These are phyloP conservation scores for Coniochaeta sp. DNA, from an alignment of 2,329 filamentous ascomycete species.

Conservation along the genomic window DNA sequence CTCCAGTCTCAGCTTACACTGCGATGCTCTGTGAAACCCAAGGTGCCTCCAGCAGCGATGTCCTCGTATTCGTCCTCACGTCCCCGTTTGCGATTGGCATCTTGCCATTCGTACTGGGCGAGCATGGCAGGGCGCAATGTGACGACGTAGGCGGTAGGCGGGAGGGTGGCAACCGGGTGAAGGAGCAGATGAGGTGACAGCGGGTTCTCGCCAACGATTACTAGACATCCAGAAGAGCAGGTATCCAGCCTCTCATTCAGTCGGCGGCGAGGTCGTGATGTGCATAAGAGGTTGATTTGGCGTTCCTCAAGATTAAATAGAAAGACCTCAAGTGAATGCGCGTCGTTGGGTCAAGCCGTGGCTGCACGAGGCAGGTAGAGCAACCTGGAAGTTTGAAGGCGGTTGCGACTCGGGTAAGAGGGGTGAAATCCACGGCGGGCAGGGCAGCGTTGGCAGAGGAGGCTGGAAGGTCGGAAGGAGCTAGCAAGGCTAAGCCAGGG, in stretches of 20 bases:
- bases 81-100: constrained; percentile 33
- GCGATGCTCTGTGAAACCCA: constrained; percentile 42
- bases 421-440: neutral
- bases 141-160: neutral
- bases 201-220: neutral
- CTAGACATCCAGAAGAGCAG: neutral
- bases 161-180: neutral
- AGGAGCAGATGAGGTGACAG: neutral
- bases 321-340: neutral
- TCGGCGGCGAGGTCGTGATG: neutral
- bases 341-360: neutral
- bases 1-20: constrained; percentile 30
- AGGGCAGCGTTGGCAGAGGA: neutral
- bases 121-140: constrained; percentile 23
- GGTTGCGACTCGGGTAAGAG: neutral
- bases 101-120: constrained; percentile 24
- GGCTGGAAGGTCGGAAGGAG: neutral
- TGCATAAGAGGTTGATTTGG: neutral
- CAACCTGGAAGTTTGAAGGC: neutral
- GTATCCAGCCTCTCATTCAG: neutral
- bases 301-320: neutral
- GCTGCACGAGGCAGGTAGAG: neutral
- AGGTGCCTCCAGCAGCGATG: constrained; percentile 20
- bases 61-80: constrained; percentile 38
- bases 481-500: neutral